Conservation (phyloP, 164 flowering plant genomes). For the Macadamia integrifolia region DNA sequence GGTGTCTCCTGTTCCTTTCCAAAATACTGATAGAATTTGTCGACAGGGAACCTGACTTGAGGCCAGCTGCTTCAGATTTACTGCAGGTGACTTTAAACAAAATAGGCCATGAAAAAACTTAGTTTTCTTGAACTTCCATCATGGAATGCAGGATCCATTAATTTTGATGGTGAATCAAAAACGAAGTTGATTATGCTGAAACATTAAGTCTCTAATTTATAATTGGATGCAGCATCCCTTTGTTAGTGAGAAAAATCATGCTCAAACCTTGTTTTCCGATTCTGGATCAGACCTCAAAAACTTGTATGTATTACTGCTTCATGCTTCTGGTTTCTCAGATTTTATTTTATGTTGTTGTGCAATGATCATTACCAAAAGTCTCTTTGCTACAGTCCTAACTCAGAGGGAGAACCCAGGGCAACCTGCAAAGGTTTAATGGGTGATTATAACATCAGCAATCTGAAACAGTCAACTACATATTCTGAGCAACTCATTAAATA, state of each 20-base stretch:
- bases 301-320: neutral
- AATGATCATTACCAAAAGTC: neutral
- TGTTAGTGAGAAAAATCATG: neutral
- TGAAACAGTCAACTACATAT: neutral
- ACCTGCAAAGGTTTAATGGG: neutral
- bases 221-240: neutral
- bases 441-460: neutral
- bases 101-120: neutral
- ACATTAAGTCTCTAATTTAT: neutral
- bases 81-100: conserved; percentile 44
- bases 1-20: neutral
- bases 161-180: neutral
- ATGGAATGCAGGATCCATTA: too few relatives aligned
- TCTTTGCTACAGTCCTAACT: neutral
- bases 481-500: too few relatives aligned
- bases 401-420: neutral
- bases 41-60: neutral
- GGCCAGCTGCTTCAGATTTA: conserved; percentile 55
- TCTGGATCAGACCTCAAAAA: neutral
- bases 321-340: neutral
- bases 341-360: neutral
- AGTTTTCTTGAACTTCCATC: neutral
- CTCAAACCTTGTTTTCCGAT: neutral
- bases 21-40: neutral
- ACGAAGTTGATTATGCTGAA: neutral